A percentile compares a stretch with the other conserved stretches of the same genome.
phyloP scores from a whole-genome alignment of 495 filamentous ascomycete species.

The Daldinia grandis region DNA sequence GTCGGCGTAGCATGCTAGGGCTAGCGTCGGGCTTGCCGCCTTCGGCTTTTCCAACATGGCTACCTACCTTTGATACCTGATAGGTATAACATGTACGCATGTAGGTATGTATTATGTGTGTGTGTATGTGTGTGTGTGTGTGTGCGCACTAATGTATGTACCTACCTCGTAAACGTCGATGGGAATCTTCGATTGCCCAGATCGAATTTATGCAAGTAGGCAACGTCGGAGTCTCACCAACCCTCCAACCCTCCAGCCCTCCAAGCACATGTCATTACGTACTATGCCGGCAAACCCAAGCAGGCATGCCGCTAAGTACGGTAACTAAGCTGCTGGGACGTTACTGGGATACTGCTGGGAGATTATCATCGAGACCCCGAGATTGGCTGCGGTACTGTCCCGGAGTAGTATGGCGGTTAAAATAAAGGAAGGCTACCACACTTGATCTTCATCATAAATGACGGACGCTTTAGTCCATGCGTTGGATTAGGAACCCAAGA shows the following conservation, averaged over 20 bases:
- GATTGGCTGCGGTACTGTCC: slow-evolving; percentile 3
- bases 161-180: too few relatives aligned
- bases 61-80: neutral
- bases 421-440: neutral
- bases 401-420: slow-evolving; percentile 22
- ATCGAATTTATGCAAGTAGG: slow-evolving; percentile 2
- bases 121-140: too few relatives aligned
- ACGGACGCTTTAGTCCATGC: slow-evolving; percentile 4
- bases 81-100: too few relatives aligned
- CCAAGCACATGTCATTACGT: slow-evolving; percentile 26
- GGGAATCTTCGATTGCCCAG: too few relatives aligned
- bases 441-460: slow-evolving; percentile 19
- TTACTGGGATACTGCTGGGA: neutral
- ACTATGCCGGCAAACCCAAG: slow-evolving; percentile 23
- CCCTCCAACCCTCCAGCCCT: neutral
- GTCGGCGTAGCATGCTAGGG: neutral
- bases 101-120: too few relatives aligned
- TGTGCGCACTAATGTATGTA: too few relatives aligned
- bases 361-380: neutral
- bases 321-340: neutral
- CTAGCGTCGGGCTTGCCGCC: slow-evolving; percentile 28
- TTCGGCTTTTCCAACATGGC: neutral
- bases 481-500: neutral
- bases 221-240: neutral
- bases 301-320: slow-evolving; percentile 26